phyloP scores from a whole-genome alignment of 371 early-diverging fungal species.

The Vairimorpha apis region DNA sequence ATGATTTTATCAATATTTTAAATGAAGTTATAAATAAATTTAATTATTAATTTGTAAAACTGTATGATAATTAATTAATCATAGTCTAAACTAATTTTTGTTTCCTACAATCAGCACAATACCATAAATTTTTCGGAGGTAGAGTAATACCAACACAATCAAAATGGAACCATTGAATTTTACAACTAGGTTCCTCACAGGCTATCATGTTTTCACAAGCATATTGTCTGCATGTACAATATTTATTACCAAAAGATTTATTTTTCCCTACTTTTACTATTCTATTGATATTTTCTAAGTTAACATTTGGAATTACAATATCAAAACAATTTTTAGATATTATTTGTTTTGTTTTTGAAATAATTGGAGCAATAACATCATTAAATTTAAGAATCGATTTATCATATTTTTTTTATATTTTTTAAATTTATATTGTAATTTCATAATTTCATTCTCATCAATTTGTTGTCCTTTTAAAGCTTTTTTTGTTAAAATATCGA shows the following conservation, averaged over 20 bases:
- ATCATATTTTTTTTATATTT: not conserved
- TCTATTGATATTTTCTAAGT: constrained; percentile 12
- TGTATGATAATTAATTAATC: not conserved
- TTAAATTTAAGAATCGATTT: constrained; percentile 2
- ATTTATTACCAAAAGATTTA: constrained; percentile 3
- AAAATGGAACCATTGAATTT: constrained; percentile 86
- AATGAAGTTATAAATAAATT: not conserved
- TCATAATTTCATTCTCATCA: not conserved
- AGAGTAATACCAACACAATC: constrained; percentile 76
- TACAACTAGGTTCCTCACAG: constrained; percentile 65
- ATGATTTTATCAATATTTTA: not conserved
- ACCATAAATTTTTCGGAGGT: constrained; percentile 81
- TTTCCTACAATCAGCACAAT: constrained; percentile 69
- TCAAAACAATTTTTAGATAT: too few relatives aligned
- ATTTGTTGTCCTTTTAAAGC: not conserved
- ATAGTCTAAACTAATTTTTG: not conserved
- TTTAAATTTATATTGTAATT: constrained; percentile 1
- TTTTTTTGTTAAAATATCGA: constrained; percentile 1
- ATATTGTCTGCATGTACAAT: constrained; percentile 60
- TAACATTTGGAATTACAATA: not conserved
- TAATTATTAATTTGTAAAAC: not conserved
- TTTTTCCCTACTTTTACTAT: constrained; percentile 20
- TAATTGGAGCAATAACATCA: not conserved
- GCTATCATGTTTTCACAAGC: constrained; percentile 62
- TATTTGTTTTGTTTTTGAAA: not conserved